phyloP scores from a whole-genome alignment of 768 basidiomycete species.

The Suillus subaureus region DNA sequence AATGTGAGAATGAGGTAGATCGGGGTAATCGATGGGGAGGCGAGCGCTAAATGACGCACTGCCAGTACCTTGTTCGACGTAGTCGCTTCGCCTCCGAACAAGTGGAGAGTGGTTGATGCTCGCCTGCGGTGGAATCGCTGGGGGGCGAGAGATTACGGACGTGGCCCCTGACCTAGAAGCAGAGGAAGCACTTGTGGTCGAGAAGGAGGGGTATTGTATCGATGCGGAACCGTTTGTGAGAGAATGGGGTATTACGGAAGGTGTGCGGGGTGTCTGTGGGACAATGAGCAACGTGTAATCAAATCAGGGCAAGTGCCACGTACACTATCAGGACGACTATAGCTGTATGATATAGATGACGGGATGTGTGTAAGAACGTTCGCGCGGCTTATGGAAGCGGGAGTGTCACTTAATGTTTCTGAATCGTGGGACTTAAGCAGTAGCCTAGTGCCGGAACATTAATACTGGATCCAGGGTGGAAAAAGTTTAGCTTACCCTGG shows the following conservation, averaged over 20 bases:
- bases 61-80: slow-evolving; percentile 64
- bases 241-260: slow-evolving; percentile 36
- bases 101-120: slow-evolving; percentile 81
- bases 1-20: slow-evolving; percentile 59
- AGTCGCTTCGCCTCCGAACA: slow-evolving; percentile 74
- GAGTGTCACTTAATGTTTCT: slow-evolving; percentile 17
- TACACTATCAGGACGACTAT: slow-evolving; percentile 55
- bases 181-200: slow-evolving; percentile 41
- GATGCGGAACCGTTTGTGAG: slow-evolving; percentile 41
- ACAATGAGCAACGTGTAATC: slow-evolving; percentile 13
- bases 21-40: slow-evolving; percentile 79
- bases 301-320: slow-evolving; percentile 20
- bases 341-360: slow-evolving; percentile 47
- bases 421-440: slow-evolving; percentile 17
- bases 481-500: slow-evolving; percentile 21
- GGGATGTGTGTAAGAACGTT: slow-evolving; percentile 43
- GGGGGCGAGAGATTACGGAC: slow-evolving; percentile 44
- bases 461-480: slow-evolving; percentile 6
- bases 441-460: slow-evolving; percentile 17
- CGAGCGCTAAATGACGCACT: slow-evolving; percentile 37
- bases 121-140: slow-evolving; percentile 77
- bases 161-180: slow-evolving; percentile 26
- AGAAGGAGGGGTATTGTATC: slow-evolving; percentile 58
- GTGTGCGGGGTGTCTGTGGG: slow-evolving; percentile 38
- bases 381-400: slow-evolving; percentile 33